These are phyloP conservation scores for Thuidium tamariscinum DNA, from an alignment of 225 moss, liverwort and hornwort species.

Conservation along the genomic window DNA sequence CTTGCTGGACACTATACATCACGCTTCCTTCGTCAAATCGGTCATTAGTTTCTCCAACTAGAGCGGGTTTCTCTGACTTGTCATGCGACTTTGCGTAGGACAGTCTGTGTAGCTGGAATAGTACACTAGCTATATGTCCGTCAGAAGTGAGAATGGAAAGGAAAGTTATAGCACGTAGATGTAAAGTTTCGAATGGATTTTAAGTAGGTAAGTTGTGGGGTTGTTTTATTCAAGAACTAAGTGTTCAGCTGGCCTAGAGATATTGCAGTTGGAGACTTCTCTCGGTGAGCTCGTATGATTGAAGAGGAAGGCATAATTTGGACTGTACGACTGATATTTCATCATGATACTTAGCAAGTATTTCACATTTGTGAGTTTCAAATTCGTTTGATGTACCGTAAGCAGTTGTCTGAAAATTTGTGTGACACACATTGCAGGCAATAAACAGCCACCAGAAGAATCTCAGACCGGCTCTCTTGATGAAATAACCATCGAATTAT, in stretches of 20 bases:
- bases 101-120: background rate
- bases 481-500: constrained; percentile 34
- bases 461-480: background rate
- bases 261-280: background rate
- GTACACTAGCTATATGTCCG: background rate
- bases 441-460: background rate
- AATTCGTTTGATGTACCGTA: background rate
- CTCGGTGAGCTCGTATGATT: background rate
- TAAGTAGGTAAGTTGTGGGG: background rate
- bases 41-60: background rate
- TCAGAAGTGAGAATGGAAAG: background rate
- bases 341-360: background rate
- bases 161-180: background rate
- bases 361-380: background rate
- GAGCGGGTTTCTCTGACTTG: background rate
- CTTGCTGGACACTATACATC: background rate
- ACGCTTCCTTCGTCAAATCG: background rate
- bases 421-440: constrained; percentile 1
- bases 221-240: background rate
- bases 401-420: background rate
- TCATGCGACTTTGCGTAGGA: background rate
- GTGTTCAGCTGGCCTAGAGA: background rate
- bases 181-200: background rate
- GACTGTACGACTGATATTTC: background rate
- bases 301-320: background rate